Evolutionary conservation across 2,329 filamentous ascomycete genomes (phyloP), one percentile per base, ranked within the genome.

Genomic region (Sarocladium strictum): DNA sequence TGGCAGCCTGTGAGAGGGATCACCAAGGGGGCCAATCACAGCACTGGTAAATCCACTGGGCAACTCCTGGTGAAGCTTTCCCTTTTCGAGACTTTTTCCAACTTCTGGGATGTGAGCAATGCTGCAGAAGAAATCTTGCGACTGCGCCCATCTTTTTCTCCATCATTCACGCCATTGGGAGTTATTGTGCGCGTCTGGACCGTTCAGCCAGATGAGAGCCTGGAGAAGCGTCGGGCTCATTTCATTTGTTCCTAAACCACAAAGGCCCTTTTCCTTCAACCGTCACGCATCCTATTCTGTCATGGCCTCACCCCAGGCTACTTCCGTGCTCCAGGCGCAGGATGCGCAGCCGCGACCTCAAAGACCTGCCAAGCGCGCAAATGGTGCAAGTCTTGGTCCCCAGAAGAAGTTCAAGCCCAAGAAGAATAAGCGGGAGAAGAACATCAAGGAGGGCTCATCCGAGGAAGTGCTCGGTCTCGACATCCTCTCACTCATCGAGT

Each of bases 401-500:
- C 5, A 21, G n/a, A 59, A 58, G 60, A 60, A 60, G 32, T 65
- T 63, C 62, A 71, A 73, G 59, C 65, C 71, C 53, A 79, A 79
- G 62, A 81, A 80, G 67, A 75, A 75, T 37, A 83, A 81, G 75
- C 76, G 77, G 55, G 78, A 82, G 63, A 76, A 77, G 58, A 79
- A 80, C 60, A 85, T 79, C 58, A 80, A 79, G 40, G 80, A 80
- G 58, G 85, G 83, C 9, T 82, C 83, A 0, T 74, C 76, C 19
- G 86, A 90, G 57, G 84, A 90, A 63, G 82, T 90, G 47, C 73
- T 90, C 45, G 72, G 79, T 50, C 69, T 77, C 51, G 87, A 90
- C 64, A 76, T 90, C 47, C 72, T 81, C 53, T 73, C 75, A 3
- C 68, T 86, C 23, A 69, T 81, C 45, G 73, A 67, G 50, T 73